A percentile compares a stretch with the other conserved stretches of the same genome.
Conservation (phyloP, 1,284 basidiomycete genomes). For the Neotropicomus parvogracilis region DNA sequence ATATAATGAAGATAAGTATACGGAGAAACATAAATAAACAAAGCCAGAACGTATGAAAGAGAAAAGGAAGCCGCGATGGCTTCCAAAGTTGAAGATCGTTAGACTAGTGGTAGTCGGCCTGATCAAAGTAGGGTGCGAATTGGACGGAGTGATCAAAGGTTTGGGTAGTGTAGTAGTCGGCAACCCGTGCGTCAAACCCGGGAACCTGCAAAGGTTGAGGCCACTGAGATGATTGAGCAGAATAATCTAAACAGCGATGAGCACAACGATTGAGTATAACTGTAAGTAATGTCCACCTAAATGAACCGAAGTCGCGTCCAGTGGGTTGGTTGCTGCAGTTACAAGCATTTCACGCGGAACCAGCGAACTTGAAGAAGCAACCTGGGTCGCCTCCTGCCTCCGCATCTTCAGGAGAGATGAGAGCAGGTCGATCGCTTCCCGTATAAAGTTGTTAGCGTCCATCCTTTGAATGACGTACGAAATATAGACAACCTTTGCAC, state of each 20-base stretch:
- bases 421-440: conserved; percentile 15
- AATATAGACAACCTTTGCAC: conserved; percentile 18
- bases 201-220: neutral
- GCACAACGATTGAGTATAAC: neutral
- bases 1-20: too few species aligned
- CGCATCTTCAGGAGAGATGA: neutral
- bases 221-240: neutral
- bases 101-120: neutral
- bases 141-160: neutral
- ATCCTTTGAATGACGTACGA: neutral
- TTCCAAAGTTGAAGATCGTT: neutral
- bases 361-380: neutral
- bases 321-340: neutral
- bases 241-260: conserved; percentile 8
- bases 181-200: neutral
- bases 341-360: neutral
- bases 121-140: neutral
- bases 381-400: neutral
- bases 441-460: neutral
- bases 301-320: neutral
- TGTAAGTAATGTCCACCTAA: conserved; percentile 2
- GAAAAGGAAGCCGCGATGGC: neutral
- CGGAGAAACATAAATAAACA: too few species aligned
- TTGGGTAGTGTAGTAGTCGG: neutral
- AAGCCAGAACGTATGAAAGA: too few species aligned